A percentile compares a stretch with the other conserved stretches of the same genome.
phyloP scores from a whole-genome alignment of 1,139 yeast genomes.

The Scheffersomyces titani region DNA sequence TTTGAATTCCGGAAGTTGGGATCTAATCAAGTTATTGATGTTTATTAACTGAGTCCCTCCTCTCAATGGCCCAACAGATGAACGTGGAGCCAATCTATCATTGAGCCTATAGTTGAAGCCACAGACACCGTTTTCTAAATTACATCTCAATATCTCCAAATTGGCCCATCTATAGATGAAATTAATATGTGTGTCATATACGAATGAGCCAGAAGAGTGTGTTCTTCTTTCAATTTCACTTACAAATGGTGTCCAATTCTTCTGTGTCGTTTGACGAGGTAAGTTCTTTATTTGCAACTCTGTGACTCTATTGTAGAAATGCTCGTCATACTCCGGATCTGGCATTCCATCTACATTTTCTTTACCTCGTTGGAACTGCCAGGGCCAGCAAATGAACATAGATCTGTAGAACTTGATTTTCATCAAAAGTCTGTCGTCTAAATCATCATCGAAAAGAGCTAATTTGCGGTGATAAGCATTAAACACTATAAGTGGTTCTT shows the following conservation, averaged over 20 bases:
- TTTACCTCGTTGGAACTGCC: constrained; percentile 40
- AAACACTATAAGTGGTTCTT: constrained; percentile 39
- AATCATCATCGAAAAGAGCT: constrained; percentile 7
- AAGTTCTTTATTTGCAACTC: constrained; percentile 28
- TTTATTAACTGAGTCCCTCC: constrained; percentile 28
- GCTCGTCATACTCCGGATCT: constrained; percentile 13
- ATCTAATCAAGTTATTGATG: constrained; percentile 13
- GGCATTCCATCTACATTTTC: constrained; percentile 24
- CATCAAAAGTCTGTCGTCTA: constrained; percentile 7
- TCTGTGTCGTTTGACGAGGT: constrained; percentile 28
- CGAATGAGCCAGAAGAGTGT: constrained; percentile 7
- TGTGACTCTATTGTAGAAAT: constrained; percentile 22
- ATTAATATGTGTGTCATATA: constrained; percentile 30
- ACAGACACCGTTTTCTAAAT: constrained; percentile 24
- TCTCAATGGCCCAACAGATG: constrained; percentile 21
- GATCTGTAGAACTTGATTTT: constrained; percentile 21
- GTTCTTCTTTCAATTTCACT: constrained; percentile 21
- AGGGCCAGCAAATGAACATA: constrained; percentile 41
- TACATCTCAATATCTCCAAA: constrained; percentile 33
- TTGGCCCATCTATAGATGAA: constrained; percentile 42
- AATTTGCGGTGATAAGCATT: constrained; percentile 33
- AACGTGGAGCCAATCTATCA: constrained; percentile 12
- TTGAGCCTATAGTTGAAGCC: constrained; percentile 24
- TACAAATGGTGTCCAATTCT: constrained; percentile 49
- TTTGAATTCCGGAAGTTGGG: background rate